phyloP scores from a whole-genome alignment of 441 rosid species.

The Dalechampia spathulata region DNA sequence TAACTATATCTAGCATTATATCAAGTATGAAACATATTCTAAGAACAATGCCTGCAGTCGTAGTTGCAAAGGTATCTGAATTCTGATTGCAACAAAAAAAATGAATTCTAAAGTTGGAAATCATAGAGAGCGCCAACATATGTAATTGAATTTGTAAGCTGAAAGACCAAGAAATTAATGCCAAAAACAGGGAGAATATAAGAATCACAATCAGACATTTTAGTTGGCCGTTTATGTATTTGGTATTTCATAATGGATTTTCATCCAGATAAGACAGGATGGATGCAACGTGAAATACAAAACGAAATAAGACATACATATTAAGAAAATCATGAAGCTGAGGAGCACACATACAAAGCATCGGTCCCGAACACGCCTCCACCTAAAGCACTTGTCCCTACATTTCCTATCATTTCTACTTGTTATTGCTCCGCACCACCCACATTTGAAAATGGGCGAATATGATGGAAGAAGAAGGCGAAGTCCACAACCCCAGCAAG shows the following conservation, averaged over 20 bases:
- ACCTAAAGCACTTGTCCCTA: constrained; percentile 42
- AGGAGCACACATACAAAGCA: constrained; percentile 58
- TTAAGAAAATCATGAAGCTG: constrained; percentile 64
- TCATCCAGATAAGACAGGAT: background rate
- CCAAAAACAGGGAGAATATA: background rate
- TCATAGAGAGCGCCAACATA: background rate
- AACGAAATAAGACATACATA: constrained; percentile 42
- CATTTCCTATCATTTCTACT: constrained; percentile 36
- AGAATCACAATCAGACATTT: background rate
- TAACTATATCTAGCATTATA: no score
- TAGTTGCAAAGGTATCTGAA: background rate
- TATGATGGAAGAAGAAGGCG: constrained; percentile 69
- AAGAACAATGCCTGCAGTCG: background rate
- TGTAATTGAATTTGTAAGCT: background rate
- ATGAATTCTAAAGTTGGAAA: background rate
- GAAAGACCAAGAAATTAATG: background rate
- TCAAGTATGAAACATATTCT: no score
- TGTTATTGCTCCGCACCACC: constrained; percentile 97
- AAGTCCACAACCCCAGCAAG: constrained; percentile 93
- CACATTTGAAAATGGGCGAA: constrained; percentile 69
- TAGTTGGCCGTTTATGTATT: background rate
- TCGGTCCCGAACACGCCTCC: constrained; percentile 80
- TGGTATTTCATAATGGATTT: background rate
- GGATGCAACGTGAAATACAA: background rate
- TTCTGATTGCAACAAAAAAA: background rate